Evolutionary conservation across 352 stramenopile species (phyloP), one percentile per base, ranked within the genome.

Genomic region (Pythium folliculosum): DNA sequence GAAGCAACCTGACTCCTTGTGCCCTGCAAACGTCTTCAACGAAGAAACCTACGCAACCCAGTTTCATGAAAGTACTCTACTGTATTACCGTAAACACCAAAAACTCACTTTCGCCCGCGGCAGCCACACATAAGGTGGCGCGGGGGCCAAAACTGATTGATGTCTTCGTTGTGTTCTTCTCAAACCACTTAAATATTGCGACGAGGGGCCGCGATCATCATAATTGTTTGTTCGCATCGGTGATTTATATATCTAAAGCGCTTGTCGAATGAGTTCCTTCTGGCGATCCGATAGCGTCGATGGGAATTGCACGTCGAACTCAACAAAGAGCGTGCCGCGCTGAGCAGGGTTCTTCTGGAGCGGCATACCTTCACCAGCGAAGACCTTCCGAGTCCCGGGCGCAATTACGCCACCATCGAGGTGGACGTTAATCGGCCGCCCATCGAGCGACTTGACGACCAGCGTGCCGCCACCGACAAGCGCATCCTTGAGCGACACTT

Each of bases 251-350:
- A 5, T 56, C 82, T 90, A 95, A 44, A 94, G 54, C 22, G 81
- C 84, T 67, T 95, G 82, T 14, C 83, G 87, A 10, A 95, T 63
- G 40, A 92, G 68, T 22, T 77, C 77, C 63, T 91, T 91, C 72
- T 95, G 87, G 40, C 61, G 65, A 40, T 92, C 75, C 0, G 77
- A 91, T n/a, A 99, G 82, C 6, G 79, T 80, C 21, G 91, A 86
- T 5, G 97, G 97, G 73, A 99, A 99, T 68, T 98, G 92, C 25
- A 99, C 96, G 61, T 98, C 91, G 75, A 99, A 99, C 53, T 98
- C 97, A 44, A 99, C 91, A 63, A 96, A 94, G 14, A 99, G 75
- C 67, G 99, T 96, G 43, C 97, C 97, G 64, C 91, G 96, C 63
- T 90, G 78, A 6, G 65, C 62, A 0, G 86, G 77, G 23, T 60